Evolutionary conservation across 148 eudicot genomes (phyloP), one percentile per base, ranked within the genome.

Genomic region (Fagopyrum homotropicum): DNA sequence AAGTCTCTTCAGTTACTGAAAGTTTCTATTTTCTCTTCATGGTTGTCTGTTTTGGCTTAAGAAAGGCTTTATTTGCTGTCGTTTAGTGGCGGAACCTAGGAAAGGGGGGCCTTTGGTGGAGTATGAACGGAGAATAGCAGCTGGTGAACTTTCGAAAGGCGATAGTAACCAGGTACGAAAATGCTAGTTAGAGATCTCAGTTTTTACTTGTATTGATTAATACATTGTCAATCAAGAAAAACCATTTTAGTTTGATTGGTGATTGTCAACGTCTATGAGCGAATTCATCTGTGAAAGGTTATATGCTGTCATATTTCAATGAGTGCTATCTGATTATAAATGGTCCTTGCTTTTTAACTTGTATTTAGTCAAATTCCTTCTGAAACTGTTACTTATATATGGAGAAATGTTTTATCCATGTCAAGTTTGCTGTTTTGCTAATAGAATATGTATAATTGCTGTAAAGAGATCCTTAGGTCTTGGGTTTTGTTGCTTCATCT

Each of bases 91-190:
- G 84, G 91, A 82, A 46, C 75, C 77, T 26, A 77, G 51, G 45
- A 83, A 83, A 77, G 86, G 82, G 64, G 97, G 99, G 17, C 99
- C 99, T 75, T 80, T 90, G 16, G 87, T 88, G 64, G 99, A 92
- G 81, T 95, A 94, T 73, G 91, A 89, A 73, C 88, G 89, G 45
- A 88, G 99, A 86, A 85, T 95, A 54, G 86, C 87, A 40, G 87
- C 86, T n/a, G 97, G 99, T 73, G 94, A 95, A 75, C 94, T 95
- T 63, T 74, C 83, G 76, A 96, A 88, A 81, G 99, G 98, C 76
- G 99, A 95, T 85, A 72, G 73, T 66, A 84, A 88, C 81, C 99
- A 95, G 97, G 98, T 90, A 81, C 72, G 77, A 61, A 30, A 61
- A 29, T 9, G 8, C 6, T 0, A 59, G 2, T 59, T 6, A 9